phyloP scores from a whole-genome alignment of 768 basidiomycete genomes.

The Tylopilus sp. region DNA sequence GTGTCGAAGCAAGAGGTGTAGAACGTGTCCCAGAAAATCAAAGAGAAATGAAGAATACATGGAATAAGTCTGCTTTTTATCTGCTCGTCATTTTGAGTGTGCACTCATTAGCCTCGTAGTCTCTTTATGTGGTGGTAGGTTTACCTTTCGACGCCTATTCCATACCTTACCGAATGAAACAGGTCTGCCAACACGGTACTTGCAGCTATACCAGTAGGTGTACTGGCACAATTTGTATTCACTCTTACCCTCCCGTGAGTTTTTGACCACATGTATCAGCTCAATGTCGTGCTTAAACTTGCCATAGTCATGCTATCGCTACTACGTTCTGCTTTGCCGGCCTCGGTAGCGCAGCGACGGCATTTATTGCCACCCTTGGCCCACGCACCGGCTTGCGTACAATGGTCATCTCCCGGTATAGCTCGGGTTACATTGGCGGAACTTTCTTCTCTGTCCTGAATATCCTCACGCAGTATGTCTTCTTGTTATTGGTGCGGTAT shows the following conservation, averaged over 20 bases:
- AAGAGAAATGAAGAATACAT: constrained; percentile 40
- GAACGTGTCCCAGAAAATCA: constrained; percentile 52
- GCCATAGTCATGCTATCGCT: constrained; percentile 40
- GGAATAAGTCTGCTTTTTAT: constrained; percentile 38
- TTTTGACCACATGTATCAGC: neutral
- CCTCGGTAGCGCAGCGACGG: constrained; percentile 39
- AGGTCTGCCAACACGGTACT: constrained; percentile 49
- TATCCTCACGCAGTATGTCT: constrained; percentile 44
- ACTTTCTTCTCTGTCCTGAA: constrained; percentile 50
- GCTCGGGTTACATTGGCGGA: constrained; percentile 47
- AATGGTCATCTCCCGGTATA: constrained; percentile 50
- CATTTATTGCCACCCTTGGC: constrained; percentile 53
- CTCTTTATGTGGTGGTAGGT: constrained; percentile 45
- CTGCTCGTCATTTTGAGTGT: neutral
- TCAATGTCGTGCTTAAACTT: neutral
- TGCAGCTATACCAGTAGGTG: constrained; percentile 49
- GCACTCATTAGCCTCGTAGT: constrained; percentile 22
- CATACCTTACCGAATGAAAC: constrained; percentile 1
- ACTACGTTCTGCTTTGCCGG: constrained; percentile 45
- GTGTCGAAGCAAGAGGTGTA: constrained; percentile 53
- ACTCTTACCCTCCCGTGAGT: constrained; percentile 46
- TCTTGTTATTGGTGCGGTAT: neutral
- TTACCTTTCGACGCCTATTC: neutral
- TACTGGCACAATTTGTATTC: constrained; percentile 45
- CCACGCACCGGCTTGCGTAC: constrained; percentile 52